phyloP scores from a whole-genome alignment of 129 eudicot genomes.

The Helichrysum umbraculigerum region DNA sequence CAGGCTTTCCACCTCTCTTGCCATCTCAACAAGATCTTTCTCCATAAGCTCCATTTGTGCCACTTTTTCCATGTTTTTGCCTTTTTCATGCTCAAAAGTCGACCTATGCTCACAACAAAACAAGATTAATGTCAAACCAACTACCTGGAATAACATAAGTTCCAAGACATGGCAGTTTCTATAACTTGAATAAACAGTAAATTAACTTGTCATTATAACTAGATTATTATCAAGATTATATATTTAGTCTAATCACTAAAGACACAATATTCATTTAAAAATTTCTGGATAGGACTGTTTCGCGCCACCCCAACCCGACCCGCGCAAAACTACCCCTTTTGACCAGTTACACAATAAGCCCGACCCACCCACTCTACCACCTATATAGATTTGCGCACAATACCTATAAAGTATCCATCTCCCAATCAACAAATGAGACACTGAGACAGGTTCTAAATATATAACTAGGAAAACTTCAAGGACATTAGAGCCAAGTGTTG shows the following conservation, averaged over 20 bases:
- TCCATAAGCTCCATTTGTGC: constrained; percentile 67
- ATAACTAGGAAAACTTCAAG: constrained; percentile 2
- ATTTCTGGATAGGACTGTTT: no score
- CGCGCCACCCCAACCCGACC: no score
- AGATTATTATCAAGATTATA: no score
- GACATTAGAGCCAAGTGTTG: constrained; percentile 13
- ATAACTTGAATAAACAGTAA: no score
- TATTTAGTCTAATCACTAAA: no score
- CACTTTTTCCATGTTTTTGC: constrained; percentile 62
- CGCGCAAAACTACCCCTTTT: not conserved
- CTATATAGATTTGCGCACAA: no score
- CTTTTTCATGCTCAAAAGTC: constrained; percentile 69
- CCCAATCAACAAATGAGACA: no score
- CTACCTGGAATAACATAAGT: not conserved
- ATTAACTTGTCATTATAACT: no score
- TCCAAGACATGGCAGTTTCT: no score
- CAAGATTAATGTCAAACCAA: constrained; percentile 12
- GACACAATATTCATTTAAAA: no score
- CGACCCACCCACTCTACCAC: no score
- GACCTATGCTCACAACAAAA: constrained; percentile 37
- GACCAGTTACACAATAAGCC: not conserved
- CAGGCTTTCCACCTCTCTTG: constrained; percentile 59
- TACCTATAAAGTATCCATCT: no score
- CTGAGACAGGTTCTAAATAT: not conserved
- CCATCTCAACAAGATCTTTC: constrained; percentile 62